Evolutionary conservation across 208 protist species (phyloP).

Genomic region (Trypanosoma lewisi): DNA sequence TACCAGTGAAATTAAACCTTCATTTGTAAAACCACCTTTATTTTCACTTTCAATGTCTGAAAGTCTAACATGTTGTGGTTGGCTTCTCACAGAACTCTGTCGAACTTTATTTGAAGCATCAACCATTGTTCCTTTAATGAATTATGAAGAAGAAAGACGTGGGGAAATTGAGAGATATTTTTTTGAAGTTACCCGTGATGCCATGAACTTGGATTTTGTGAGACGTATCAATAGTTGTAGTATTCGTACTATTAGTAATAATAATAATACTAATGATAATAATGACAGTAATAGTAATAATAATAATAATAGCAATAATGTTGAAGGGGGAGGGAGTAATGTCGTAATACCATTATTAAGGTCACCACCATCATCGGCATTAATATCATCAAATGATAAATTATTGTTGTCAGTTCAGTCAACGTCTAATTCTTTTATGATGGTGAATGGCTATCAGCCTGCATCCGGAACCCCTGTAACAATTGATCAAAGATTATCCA

Average conservation of each 20-base stretch:
- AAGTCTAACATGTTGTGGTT: constrained; percentile 44
- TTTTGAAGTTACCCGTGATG: constrained; percentile 27
- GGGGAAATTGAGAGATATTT: constrained; percentile 49
- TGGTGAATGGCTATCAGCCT: constrained; percentile 11
- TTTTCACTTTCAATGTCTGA: constrained; percentile 48
- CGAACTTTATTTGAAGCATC: constrained; percentile 61
- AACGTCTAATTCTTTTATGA: constrained; percentile 18
- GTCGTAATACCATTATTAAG: no score
- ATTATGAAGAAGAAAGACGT: constrained; percentile 50
- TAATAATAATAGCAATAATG: no score
- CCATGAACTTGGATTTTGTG: constrained; percentile 46
- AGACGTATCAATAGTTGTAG: constrained; percentile 35
- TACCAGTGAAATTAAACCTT: constrained; percentile 62
- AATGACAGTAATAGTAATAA: no score
- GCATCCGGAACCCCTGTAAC: constrained; percentile 30
- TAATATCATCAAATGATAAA: not conserved
- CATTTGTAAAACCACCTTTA: constrained; percentile 76
- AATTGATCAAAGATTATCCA: constrained; percentile 66
- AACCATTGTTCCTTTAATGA: constrained; percentile 58
- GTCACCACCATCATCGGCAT: not conserved
- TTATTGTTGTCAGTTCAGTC: constrained; percentile 6
- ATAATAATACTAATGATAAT: no score
- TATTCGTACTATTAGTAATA: no score
- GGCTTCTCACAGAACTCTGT: constrained; percentile 58
- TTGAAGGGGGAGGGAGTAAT: no score